Evolutionary conservation across 129 eudicot species (phyloP).

Genomic region (Calendula officinalis): DNA sequence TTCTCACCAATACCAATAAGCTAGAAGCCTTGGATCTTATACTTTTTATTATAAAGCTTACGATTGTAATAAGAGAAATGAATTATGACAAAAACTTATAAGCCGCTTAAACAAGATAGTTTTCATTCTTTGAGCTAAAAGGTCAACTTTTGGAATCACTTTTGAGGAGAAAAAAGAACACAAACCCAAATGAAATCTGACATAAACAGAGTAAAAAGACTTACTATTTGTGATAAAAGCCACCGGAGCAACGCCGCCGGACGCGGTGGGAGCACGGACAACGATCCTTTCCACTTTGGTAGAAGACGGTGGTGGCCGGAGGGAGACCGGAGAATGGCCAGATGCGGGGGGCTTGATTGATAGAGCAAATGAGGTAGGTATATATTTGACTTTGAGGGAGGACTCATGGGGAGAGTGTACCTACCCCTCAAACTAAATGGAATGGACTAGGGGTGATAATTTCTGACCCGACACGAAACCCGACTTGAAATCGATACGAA

Average conservation of each 20-base stretch:
- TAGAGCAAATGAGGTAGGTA: constrained; percentile 2
- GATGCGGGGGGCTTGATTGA: not conserved
- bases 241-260: constrained; percentile 22
- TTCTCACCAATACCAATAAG: no score
- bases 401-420: constrained; percentile 15
- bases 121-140: not conserved
- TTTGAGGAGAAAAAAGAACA: not conserved
- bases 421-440: constrained; percentile 22
- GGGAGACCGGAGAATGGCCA: constrained; percentile 13
- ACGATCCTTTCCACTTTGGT: constrained; percentile 14
- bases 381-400: constrained; percentile 3
- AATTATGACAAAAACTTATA: not conserved
- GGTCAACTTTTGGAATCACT: not conserved
- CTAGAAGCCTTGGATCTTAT: no score
- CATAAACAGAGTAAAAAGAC: not conserved
- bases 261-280: constrained; percentile 12
- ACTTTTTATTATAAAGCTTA: not conserved
- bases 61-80: not conserved
- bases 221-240: constrained; percentile 18
- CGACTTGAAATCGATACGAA: no score
- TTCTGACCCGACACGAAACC: no score
- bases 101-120: not conserved
- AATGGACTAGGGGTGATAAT: no score
- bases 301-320: constrained; percentile 7
- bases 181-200: constrained; percentile 20